A percentile compares a stretch with the other conserved stretches of the same genome.
Conservation (phyloP, 176 grass and related monocot species). For the Zizania latifolia region DNA sequence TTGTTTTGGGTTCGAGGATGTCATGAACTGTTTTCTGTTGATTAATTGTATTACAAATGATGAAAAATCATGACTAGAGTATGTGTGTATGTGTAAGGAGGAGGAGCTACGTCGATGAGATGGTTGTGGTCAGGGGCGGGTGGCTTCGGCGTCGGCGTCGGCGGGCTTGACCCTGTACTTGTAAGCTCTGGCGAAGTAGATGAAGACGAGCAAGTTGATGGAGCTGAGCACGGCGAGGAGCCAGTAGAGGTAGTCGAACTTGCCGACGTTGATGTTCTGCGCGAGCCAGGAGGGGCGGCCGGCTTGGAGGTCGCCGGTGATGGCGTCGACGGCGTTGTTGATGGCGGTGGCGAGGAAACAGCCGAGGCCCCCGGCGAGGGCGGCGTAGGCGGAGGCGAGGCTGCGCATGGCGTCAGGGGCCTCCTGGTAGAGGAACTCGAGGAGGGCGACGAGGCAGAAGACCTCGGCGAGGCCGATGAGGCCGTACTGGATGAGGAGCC, state of each 20-base stretch:
- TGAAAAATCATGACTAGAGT: too few species aligned
- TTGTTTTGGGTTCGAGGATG: too few species aligned
- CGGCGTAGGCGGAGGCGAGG: slow-evolving; percentile 69
- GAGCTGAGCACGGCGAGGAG: slow-evolving; percentile 61
- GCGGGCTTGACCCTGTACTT: slow-evolving; percentile 42
- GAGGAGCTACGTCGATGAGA: too few species aligned
- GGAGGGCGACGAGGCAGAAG: slow-evolving; percentile 76
- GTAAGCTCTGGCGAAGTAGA: slow-evolving; percentile 63
- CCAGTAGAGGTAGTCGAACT: slow-evolving; percentile 91
- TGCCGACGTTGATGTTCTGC: slow-evolving; percentile 81
- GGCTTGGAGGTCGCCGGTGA: slow-evolving; percentile 37
- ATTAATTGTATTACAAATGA: too few species aligned
- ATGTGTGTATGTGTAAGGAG: too few species aligned
- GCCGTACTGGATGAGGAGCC: slow-evolving; percentile 93
- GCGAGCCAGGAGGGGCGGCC: slow-evolving; percentile 61
- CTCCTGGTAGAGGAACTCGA: slow-evolving; percentile 97
- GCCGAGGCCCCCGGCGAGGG: slow-evolving; percentile 78
- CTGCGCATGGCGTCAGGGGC: slow-evolving; percentile 98
- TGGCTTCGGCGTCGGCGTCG: neutral
- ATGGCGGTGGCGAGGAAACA: slow-evolving; percentile 74
- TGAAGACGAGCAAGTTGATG: slow-evolving; percentile 60
- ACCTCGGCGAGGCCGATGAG: slow-evolving; percentile 92
- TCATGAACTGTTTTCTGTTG: too few species aligned
- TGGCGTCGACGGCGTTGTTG: slow-evolving; percentile 69
- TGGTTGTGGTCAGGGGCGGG: neutral